Conservation (phyloP, 2,329 filamentous ascomycete genomes). For the Penicillium sp. region DNA sequence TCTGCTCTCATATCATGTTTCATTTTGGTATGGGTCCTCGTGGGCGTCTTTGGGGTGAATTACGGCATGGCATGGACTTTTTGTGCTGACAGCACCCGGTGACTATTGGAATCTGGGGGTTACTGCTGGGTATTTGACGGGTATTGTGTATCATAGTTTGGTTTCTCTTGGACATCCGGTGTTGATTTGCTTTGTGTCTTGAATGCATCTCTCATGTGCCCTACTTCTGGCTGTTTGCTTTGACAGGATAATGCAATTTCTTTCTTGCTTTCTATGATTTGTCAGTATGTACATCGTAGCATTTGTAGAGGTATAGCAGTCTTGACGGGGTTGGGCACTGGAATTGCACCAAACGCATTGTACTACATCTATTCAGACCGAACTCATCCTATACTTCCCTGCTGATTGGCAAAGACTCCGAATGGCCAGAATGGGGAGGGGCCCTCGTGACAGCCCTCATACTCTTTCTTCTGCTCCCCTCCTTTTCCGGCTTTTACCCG, state of each 20-base stretch:
- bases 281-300: too few species aligned
- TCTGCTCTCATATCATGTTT: slow-evolving; percentile 5
- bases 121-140: slow-evolving; percentile 1
- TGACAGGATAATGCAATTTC: too few species aligned
- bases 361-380: too few species aligned
- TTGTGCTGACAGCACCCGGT: background rate
- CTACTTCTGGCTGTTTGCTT: too few species aligned
- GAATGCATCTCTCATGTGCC: too few species aligned
- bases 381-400: background rate
- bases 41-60: background rate
- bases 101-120: background rate
- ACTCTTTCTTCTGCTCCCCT: slow-evolving; percentile 8
- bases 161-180: background rate
- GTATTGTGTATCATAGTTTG: slow-evolving; percentile 9
- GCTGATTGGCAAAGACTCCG: slow-evolving; percentile 2
- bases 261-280: too few species aligned
- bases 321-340: too few species aligned
- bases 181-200: background rate
- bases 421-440: slow-evolving; percentile 4
- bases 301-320: too few species aligned
- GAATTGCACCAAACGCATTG: too few species aligned
- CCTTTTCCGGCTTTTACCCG: slow-evolving; percentile 1
- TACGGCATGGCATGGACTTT: background rate
- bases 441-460: slow-evolving; percentile 16
- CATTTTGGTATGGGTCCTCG: slow-evolving; percentile 3